Base-by-base conservation (phyloP, 116 monocot genomes). In the Thalassia testudinum region DNA sequence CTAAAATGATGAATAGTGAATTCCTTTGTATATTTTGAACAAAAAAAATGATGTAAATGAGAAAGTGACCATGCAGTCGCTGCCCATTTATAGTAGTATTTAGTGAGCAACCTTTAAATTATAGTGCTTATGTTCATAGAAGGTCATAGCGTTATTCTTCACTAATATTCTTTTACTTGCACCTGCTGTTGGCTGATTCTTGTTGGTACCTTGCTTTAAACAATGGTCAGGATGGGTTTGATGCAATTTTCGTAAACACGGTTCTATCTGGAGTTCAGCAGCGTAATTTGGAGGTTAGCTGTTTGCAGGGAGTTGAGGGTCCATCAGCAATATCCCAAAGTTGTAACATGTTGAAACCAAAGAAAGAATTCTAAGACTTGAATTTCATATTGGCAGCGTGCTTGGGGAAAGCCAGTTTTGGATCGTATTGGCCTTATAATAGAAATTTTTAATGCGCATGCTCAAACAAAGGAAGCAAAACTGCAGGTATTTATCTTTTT, bases 381-480 rank as follows among this genome's bases (percentile, higher is more conserved):
- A 12, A 43, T 12, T 22, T 43, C 12, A 12, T 27, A 30, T 45
- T 43, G 18, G 8, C 42, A 95, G 88, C 65, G 68, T 70, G 73
- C 76, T 62, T 95, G 84, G 78, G 74, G 70, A 63, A 88, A 85
- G 25, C 95, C 88, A 26, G 95, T 95, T 62, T 62, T 95, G 58
- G 88, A 95, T 72, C 80, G 95, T 44, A 70, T 95, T 53, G 88
- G 78, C 22, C 74, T 95, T 53, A 95, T 95, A 58, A 95, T 95
- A 54, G 85, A 88, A 56, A 95, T 95, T 61, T 95, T 95, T 65
- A 75, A 95, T 72, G 85, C 88, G 54, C 95, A 95, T 81, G 95
- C 95, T 47, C 88, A 95, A 72, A 95, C 95, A 54, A 95, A 87
- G 74, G 95, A 95, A 75, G 95, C 87, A 73, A 95, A 95, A 40